Evolutionary conservation across 2,329 filamentous ascomycete species (phyloP).

Genomic region (Diaporthe helianthi): DNA sequence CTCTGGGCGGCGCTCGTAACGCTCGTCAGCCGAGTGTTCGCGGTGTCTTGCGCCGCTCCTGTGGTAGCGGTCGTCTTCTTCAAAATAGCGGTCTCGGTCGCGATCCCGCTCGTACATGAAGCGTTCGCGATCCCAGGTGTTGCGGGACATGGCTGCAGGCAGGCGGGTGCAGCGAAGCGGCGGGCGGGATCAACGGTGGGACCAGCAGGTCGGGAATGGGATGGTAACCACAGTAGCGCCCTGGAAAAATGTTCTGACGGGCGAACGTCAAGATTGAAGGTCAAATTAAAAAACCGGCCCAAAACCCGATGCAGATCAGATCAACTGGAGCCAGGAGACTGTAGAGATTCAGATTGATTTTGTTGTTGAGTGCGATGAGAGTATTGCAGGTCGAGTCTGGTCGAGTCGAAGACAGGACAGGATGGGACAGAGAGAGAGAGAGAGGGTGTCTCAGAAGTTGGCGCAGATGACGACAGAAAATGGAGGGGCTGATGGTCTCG

Average conservation of each 20-base stretch:
- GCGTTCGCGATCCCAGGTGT: constrained; percentile 62
- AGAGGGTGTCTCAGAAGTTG: constrained; percentile 28
- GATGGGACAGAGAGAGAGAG: too few relatives aligned
- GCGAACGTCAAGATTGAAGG: background rate
- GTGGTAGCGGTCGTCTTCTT: constrained; percentile 59
- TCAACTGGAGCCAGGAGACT: background rate
- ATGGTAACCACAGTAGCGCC: constrained; percentile 5
- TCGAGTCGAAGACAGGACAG: constrained; percentile 5
- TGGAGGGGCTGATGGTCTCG: constrained; percentile 33
- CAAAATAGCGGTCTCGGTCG: constrained; percentile 58
- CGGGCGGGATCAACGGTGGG: constrained; percentile 26
- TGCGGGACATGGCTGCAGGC: constrained; percentile 31
- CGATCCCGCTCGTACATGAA: constrained; percentile 54
- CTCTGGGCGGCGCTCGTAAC: constrained; percentile 53
- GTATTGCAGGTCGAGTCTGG: background rate
- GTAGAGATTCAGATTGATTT: background rate
- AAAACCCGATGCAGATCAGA: background rate
- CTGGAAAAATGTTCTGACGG: background rate
- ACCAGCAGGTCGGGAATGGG: constrained; percentile 21
- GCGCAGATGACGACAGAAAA: constrained; percentile 36
- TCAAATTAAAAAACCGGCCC: constrained; percentile 6
- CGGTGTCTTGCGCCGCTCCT: constrained; percentile 49
- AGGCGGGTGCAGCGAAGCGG: constrained; percentile 1
- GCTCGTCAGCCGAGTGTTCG: constrained; percentile 57
- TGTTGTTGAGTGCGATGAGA: background rate